Evolutionary conservation across 768 basidiomycete species (phyloP).

Genomic region (Lactarius vividus): DNA sequence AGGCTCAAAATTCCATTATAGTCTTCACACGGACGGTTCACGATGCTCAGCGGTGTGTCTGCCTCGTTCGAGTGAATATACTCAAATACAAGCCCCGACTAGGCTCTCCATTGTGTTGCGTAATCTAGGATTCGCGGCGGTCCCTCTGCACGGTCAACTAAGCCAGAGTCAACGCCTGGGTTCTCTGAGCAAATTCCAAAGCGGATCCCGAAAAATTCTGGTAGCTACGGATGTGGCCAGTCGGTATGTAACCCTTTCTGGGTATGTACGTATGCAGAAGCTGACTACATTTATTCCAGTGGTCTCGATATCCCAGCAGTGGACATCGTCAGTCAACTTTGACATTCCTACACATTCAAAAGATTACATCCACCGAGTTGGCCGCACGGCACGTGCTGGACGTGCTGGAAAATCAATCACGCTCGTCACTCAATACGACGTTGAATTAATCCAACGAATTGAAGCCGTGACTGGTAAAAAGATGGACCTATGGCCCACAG

Average conservation of each 20-base stretch:
- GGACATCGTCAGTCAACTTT: slow-evolving; percentile 95
- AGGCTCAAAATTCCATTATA: slow-evolving; percentile 91
- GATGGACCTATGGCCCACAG: slow-evolving; percentile 84
- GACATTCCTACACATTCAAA: slow-evolving; percentile 98
- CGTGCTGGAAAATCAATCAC: slow-evolving; percentile 95
- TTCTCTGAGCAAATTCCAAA: slow-evolving; percentile 92
- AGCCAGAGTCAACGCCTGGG: slow-evolving; percentile 92
- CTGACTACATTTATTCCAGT: slow-evolving; percentile 40
- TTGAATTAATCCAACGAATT: slow-evolving; percentile 93
- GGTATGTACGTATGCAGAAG: not conserved
- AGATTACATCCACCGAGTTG: slow-evolving; percentile 98
- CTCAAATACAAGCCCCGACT: not conserved
- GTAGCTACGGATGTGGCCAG: slow-evolving; percentile 97
- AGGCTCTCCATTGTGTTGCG: slow-evolving; percentile 89
- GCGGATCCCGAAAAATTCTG: slow-evolving; percentile 84
- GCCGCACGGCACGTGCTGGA: slow-evolving; percentile 97
- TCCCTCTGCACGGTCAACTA: slow-evolving; percentile 94
- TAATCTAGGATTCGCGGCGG: slow-evolving; percentile 88
- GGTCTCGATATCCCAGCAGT: slow-evolving; percentile 96
- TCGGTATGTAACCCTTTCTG: slow-evolving; percentile 49
- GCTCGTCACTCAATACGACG: slow-evolving; percentile 98
- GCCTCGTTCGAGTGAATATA: not conserved
- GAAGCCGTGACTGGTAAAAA: slow-evolving; percentile 90
- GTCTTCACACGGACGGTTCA: slow-evolving; percentile 95
- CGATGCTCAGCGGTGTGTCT: slow-evolving; percentile 74